These are phyloP conservation scores for Zostera marina DNA, from an alignment of 116 monocot species.

Conservation along the genomic window DNA sequence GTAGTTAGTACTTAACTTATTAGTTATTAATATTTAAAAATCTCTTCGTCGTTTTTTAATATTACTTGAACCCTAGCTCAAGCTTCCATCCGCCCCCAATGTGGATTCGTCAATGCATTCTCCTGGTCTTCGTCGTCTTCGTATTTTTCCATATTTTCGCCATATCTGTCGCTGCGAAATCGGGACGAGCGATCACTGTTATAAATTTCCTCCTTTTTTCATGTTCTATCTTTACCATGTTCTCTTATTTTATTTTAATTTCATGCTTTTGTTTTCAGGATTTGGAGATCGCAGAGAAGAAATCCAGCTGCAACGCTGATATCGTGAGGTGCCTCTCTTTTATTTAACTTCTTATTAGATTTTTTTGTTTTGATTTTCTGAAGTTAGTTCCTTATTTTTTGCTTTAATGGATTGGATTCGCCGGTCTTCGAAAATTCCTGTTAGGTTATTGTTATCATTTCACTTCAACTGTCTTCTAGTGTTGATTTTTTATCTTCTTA, in stretches of 20 bases:
- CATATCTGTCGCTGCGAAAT: background rate
- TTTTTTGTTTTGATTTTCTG: constrained; percentile 1
- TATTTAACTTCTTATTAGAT: background rate
- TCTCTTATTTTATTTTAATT: background rate
- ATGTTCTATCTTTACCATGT: background rate
- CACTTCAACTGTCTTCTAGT: background rate
- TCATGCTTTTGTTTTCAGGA: constrained; percentile 31
- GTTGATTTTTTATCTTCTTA: background rate
- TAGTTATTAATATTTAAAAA: no score
- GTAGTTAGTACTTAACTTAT: no score
- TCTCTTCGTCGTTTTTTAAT: no score
- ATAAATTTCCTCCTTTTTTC: background rate
- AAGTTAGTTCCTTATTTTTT: background rate
- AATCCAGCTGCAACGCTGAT: constrained; percentile 71
- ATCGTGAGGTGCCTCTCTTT: constrained; percentile 50
- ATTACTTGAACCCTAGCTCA: no score
- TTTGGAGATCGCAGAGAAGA: constrained; percentile 62
- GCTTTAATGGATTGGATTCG: background rate
- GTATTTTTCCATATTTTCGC: background rate
- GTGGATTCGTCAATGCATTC: no score
- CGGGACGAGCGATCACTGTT: background rate
- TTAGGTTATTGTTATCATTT: background rate
- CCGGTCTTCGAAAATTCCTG: background rate
- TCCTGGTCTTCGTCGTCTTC: background rate
- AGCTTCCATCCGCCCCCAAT: no score